Conservation (phyloP, 1,139 yeast species). For the Saccharomycopsis phalli region DNA sequence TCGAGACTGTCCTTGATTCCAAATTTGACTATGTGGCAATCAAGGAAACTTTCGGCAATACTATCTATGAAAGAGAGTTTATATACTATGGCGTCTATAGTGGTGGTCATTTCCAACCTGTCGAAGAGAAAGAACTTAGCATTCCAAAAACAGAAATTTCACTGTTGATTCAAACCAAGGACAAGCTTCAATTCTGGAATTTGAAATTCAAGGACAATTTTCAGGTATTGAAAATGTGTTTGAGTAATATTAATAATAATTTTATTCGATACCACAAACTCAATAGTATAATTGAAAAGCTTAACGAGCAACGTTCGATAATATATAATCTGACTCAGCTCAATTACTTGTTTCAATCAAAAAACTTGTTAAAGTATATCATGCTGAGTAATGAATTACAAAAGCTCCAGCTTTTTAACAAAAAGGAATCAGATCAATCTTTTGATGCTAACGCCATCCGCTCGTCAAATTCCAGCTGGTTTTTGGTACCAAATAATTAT, state of each 20-base stretch:
- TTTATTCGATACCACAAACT: not conserved
- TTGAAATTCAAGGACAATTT: conserved; percentile 4
- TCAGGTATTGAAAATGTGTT: conserved; percentile 1
- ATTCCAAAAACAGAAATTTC: not conserved
- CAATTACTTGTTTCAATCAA: conserved; percentile 7
- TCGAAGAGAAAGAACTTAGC: not conserved
- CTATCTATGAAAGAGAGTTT: conserved; percentile 19
- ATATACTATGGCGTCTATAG: conserved; percentile 12
- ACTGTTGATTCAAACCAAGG: not conserved
- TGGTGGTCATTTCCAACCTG: not conserved
- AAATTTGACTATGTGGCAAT: conserved; percentile 8
- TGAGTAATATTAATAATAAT: conserved; percentile 2
- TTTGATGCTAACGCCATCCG: not conserved
- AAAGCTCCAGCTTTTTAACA: not conserved
- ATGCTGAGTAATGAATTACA: not conserved
- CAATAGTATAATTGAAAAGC: not conserved
- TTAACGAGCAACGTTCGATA: conserved; percentile 11
- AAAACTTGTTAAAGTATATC: not conserved
- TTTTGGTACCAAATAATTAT: conserved; percentile 13
- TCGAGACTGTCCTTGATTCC: conserved; percentile 8
- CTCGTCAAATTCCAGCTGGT: conserved; percentile 6
- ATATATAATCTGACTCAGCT: conserved; percentile 9
- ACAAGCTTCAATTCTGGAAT: conserved; percentile 13
- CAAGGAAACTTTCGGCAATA: conserved; percentile 12
- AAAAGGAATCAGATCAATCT: not conserved